These are phyloP conservation scores for Stephanodiscus minutulus DNA, from an alignment of 108 stramenopile genomes.

Conservation along the genomic window DNA sequence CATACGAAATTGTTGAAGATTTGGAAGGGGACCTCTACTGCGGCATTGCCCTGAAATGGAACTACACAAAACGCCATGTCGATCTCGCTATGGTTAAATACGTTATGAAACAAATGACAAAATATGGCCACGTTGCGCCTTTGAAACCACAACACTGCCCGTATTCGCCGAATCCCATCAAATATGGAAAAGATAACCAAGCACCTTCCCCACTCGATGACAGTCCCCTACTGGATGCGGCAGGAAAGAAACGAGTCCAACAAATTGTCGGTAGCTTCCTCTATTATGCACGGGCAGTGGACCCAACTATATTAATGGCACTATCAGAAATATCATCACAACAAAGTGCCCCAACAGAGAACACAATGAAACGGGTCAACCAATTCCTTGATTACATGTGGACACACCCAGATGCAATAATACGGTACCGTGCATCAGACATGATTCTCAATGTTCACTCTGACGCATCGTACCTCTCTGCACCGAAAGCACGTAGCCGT, in stretches of 20 bases:
- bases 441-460: background rate
- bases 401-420: background rate
- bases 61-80: slow-evolving; percentile 5
- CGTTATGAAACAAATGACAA: background rate
- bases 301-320: no score
- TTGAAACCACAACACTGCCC: slow-evolving; percentile 4
- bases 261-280: slow-evolving; percentile 19
- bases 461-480: background rate
- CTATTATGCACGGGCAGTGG: no score
- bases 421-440: background rate
- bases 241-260: background rate
- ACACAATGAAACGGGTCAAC: background rate
- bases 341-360: no score
- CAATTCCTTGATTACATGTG: background rate
- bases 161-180: background rate
- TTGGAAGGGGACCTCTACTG: slow-evolving; percentile 1
- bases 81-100: slow-evolving; percentile 19
- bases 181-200: slow-evolving; percentile 6
- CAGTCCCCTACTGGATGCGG: background rate
- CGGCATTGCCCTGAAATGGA: slow-evolving; percentile 16
- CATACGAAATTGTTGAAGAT: slow-evolving; percentile 15
- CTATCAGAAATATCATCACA: no score
- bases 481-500: background rate
- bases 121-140: background rate
- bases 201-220: background rate